Evolutionary conservation across 805 yeast species (phyloP), one percentile per base, ranked within the genome.

Genomic region (Starmera pachycereana): DNA sequence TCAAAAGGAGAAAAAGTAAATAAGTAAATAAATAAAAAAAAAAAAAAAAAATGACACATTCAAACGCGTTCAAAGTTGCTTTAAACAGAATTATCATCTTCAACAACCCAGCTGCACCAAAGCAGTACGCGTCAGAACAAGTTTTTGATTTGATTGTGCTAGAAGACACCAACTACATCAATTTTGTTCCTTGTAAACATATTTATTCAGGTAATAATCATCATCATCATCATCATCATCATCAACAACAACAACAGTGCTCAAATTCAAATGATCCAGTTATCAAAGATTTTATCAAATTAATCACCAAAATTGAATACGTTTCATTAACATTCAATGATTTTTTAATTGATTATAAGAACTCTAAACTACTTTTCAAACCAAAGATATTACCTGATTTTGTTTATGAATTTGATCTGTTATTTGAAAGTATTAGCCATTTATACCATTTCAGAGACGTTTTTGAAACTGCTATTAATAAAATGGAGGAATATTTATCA

Each of bases 261-360:
- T 42, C 2, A 29, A 39, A 29, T 22, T 44, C 13, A 32, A 27
- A 22, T n/a, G 49, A 45, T 19, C 35, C 43, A 16, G 36, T 49
- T 19, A 22, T 22, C 9, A 37, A 41, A 30, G 49, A 44, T 34
- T 51, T 48, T 36, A 36, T 53, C 14, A 40, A 45, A 28, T 43
- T 53, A 16, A 48, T 53, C 22, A 44, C 54, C 9, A 47, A 44
- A 12, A 41, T 44, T 12, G 54, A 53, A 48, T 53, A 49, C 16
- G 56, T 53, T 6, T 49, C 54, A 1, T 39, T 51, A 22, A 50
- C 55, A 9, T 49, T 39, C 40, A 50, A 50, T 36, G 40, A 52
- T 4, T 37, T 51, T 10, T 42, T 44, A 37, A 35, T 51, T 22
- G 54, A 51, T 39, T 22, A 35, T 2, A 10, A 11, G 6, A 51